phyloP scores from a whole-genome alignment of 75 land plant genomes.

The Pinus taeda region DNA sequence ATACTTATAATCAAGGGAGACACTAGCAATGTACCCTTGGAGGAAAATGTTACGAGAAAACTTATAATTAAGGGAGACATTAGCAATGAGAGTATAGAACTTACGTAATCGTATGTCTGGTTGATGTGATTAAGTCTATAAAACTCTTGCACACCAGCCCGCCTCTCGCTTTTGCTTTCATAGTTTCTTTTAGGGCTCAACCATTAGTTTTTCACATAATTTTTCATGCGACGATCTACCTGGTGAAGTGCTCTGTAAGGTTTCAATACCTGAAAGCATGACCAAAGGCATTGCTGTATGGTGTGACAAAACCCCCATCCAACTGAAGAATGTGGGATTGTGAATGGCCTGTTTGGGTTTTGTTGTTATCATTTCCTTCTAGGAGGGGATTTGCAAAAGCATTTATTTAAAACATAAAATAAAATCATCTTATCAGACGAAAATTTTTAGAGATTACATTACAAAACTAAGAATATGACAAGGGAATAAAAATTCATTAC shows the following conservation, averaged over 20 bases:
- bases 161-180: constrained; percentile 50
- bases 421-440: too few species aligned
- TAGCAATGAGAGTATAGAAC: neutral
- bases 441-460: too few species aligned
- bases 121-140: constrained; percentile 60
- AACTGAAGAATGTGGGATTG: constrained; percentile 1
- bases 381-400: too few species aligned
- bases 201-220: neutral
- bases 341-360: too few species aligned
- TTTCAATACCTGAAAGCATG: constrained; percentile 49
- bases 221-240: neutral
- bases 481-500: too few species aligned
- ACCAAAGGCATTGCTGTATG: constrained; percentile 61
- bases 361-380: too few species aligned
- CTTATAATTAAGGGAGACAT: neutral
- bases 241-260: too few species aligned
- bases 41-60: too few species aligned
- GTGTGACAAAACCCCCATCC: constrained; percentile 58
- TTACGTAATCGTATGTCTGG: constrained; percentile 64
- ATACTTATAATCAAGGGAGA: too few species aligned
- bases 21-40: too few species aligned
- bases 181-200: constrained; percentile 36
- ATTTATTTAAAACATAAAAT: too few species aligned
- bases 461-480: too few species aligned
- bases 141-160: constrained; percentile 57